Percentiles rank a stretch among this genome's conserved stretches.
These are phyloP conservation scores for Pezicula neosporulosa DNA, from an alignment of 2,329 filamentous ascomycete genomes.

Conservation along the genomic window DNA sequence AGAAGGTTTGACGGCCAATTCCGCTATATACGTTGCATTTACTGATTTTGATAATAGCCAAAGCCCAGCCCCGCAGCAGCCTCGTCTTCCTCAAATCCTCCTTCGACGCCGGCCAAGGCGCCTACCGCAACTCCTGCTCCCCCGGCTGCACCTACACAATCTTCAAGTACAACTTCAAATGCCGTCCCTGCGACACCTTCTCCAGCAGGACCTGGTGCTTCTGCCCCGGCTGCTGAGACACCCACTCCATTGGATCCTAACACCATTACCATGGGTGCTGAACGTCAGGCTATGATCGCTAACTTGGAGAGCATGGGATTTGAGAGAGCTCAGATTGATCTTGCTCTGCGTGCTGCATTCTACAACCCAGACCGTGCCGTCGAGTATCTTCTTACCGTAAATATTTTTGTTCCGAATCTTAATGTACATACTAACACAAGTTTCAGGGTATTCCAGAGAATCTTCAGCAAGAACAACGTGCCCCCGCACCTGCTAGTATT, in stretches of 20 bases:
- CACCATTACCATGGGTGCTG: slow-evolving; percentile 80
- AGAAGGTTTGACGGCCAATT: slow-evolving; percentile 64
- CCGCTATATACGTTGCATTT: not conserved
- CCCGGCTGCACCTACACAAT: slow-evolving; percentile 59
- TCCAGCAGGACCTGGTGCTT: slow-evolving; percentile 41
- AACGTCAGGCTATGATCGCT: slow-evolving; percentile 76
- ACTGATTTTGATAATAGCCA: slow-evolving; percentile 48
- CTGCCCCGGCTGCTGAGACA: slow-evolving; percentile 40
- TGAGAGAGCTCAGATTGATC: slow-evolving; percentile 79
- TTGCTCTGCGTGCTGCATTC: slow-evolving; percentile 92
- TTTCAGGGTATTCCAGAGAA: slow-evolving; percentile 84
- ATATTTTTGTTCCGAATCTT: slow-evolving; percentile 28
- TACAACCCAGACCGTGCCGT: slow-evolving; percentile 97
- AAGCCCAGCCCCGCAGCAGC: slow-evolving; percentile 55
- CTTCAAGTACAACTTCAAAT: slow-evolving; percentile 48
- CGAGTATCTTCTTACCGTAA: slow-evolving; percentile 86
- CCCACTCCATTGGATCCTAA: slow-evolving; percentile 61
- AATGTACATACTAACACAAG: slow-evolving; percentile 9
- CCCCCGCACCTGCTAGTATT: slow-evolving; percentile 40
- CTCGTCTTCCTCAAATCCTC: slow-evolving; percentile 52
- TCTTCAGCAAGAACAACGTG: slow-evolving; percentile 67
- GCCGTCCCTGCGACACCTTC: slow-evolving; percentile 46
- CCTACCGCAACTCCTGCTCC: slow-evolving; percentile 52
- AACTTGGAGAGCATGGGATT: slow-evolving; percentile 99
- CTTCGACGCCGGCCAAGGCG: slow-evolving; percentile 62